A percentile compares a stretch with the other conserved stretches of the same genome.
Conservation (phyloP, 768 basidiomycete species). For the Mycena kentingensis region DNA sequence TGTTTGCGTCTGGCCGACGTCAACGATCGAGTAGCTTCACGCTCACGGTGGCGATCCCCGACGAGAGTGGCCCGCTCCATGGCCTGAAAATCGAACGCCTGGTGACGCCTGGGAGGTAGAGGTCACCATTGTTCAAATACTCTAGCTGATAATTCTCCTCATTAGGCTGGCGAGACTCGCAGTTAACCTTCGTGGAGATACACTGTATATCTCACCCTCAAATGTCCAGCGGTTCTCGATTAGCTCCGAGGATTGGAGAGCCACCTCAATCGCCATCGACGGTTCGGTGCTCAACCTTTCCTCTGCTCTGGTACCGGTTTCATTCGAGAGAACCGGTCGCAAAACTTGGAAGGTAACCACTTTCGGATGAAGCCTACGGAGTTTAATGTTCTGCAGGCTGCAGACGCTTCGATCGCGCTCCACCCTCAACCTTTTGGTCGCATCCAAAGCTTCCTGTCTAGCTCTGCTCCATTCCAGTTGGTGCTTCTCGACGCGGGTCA, state of each 20-base stretch:
- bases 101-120: conserved; percentile 68
- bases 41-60: conserved; percentile 69
- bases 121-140: conserved; percentile 2
- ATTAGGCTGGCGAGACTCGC: conserved; percentile 39
- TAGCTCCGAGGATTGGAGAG: conserved; percentile 20
- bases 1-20: conserved; percentile 15
- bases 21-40: conserved; percentile 50
- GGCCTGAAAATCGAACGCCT: conserved; percentile 69
- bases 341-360: conserved; percentile 22
- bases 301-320: conserved; percentile 3
- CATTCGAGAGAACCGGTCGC: conserved; percentile 16
- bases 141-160: not conserved
- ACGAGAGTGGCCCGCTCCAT: conserved; percentile 67
- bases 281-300: conserved; percentile 15
- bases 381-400: conserved; percentile 10
- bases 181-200: conserved; percentile 25
- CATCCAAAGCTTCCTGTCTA: conserved; percentile 65
- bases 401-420: not conserved
- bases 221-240: conserved; percentile 37
- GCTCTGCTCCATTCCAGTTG: conserved; percentile 53
- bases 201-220: conserved; percentile 27
- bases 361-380: not conserved
- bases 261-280: conserved; percentile 23
- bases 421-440: conserved; percentile 47
- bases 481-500: conserved; percentile 51